phyloP scores from a whole-genome alignment of 257 asterid species.

The Galeopsis tetrahit region DNA sequence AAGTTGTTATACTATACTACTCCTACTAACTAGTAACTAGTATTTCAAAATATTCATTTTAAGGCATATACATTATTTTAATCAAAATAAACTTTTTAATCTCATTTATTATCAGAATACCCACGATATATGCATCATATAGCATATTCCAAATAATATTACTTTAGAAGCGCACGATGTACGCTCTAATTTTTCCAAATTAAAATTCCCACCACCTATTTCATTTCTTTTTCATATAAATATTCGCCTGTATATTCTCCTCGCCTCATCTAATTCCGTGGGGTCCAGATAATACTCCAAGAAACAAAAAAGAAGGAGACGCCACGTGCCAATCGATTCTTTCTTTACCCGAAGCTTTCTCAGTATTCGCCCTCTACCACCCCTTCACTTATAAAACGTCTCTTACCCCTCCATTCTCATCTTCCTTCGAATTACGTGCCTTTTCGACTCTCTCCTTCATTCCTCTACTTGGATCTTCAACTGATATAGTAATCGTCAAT shows the following conservation, averaged over 20 bases:
- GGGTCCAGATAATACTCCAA: constrained; percentile 28
- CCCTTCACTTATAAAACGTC: constrained; percentile 19
- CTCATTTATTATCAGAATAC: no score
- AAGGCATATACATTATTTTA: no score
- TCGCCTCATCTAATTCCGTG: constrained; percentile 25
- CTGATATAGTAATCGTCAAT: constrained; percentile 20
- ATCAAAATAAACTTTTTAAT: no score
- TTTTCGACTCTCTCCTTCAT: neutral
- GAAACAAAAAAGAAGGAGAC: neutral
- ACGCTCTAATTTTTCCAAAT: neutral
- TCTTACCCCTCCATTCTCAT: neutral
- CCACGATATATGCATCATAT: no score
- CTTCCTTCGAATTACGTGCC: constrained; percentile 24
- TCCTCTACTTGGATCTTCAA: constrained; percentile 40
- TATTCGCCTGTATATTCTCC: constrained; percentile 44
- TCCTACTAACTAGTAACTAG: no score
- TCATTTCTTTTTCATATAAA: constrained; percentile 32
- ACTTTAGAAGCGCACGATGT: neutral
- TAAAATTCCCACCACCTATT: constrained; percentile 28
- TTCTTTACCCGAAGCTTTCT: constrained; percentile 7
- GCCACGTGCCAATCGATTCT: constrained; percentile 28
- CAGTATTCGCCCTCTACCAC: constrained; percentile 7
- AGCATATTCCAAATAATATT: neutral
- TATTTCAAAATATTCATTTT: no score
- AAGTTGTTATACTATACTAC: no score